phyloP scores from a whole-genome alignment of 495 filamentous ascomycete genomes.

The Talaromyces trachyspermus region DNA sequence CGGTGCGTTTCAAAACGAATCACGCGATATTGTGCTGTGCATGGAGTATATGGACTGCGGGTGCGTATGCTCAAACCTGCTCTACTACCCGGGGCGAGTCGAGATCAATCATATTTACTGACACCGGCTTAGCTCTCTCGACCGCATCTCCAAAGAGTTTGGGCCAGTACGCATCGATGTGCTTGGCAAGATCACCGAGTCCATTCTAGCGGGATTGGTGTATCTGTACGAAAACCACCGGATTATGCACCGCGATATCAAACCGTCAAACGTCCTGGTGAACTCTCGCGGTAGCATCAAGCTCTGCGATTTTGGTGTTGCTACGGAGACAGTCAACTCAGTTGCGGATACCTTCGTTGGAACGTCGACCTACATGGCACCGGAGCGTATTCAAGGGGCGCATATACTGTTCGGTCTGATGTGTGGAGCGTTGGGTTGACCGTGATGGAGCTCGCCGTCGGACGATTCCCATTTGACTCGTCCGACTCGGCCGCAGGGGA shows the following conservation, averaged over 20 bases:
- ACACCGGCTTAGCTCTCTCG: conserved; percentile 65
- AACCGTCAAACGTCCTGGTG: conserved; percentile 93
- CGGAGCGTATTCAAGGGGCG: conserved; percentile 94
- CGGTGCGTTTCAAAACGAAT: conserved; percentile 91
- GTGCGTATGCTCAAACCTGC: conserved; percentile 44
- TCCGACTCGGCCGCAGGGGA: conserved; percentile 66
- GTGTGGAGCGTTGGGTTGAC: conserved; percentile 98
- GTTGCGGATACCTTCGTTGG: conserved; percentile 97
- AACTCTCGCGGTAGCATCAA: conserved; percentile 94
- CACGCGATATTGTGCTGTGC: conserved; percentile 95
- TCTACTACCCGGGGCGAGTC: conserved; percentile 2
- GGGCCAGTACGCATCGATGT: conserved; percentile 97
- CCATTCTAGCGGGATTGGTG: conserved; percentile 85
- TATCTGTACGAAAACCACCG: conserved; percentile 92
- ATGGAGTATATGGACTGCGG: conserved; percentile 99
- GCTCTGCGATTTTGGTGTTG: conserved; percentile 96
- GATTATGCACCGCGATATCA: conserved; percentile 98
- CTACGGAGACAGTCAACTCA: conserved; percentile 91
- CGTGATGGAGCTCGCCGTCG: conserved; percentile 94
- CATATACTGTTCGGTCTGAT: conserved; percentile 96
- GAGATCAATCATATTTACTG: conserved; percentile 29
- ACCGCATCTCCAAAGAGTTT: conserved; percentile 87
- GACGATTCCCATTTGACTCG: conserved; percentile 86
- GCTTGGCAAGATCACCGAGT: conserved; percentile 96
- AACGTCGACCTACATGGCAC: conserved; percentile 98